A percentile compares a stretch with the other conserved stretches of the same genome.
Conservation (phyloP, 352 stramenopile genomes). For the Phytophthora litchii region DNA sequence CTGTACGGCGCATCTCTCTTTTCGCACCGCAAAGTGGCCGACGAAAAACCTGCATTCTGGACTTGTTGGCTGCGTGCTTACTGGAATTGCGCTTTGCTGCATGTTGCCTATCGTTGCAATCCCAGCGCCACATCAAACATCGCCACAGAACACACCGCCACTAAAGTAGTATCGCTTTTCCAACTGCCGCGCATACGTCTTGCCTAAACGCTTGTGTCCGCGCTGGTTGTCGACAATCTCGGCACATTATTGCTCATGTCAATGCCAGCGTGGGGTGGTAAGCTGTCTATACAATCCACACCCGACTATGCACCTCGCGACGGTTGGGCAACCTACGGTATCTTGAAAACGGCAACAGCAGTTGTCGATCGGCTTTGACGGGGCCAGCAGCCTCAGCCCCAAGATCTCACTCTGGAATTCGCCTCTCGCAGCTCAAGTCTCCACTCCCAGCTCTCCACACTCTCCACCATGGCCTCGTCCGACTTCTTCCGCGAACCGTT, state of each 20-base stretch:
- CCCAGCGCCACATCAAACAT: not conserved
- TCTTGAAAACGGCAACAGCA: slow-evolving; percentile 27
- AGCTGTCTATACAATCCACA: too few species aligned
- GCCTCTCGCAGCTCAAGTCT: slow-evolving; percentile 26
- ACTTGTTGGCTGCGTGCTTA: slow-evolving; percentile 6
- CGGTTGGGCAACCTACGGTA: slow-evolving; percentile 23
- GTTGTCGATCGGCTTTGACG: slow-evolving; percentile 25
- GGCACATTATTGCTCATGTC: slow-evolving; percentile 23
- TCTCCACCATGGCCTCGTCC: slow-evolving; percentile 58
- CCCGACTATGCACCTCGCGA: slow-evolving; percentile 17
- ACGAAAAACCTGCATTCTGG: not conserved
- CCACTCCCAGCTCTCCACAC: not conserved
- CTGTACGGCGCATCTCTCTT: slow-evolving; percentile 1
- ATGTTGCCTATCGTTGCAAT: slow-evolving; percentile 7
- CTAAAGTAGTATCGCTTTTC: not conserved
- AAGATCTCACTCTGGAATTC: slow-evolving; percentile 36
- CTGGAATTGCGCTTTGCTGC: slow-evolving; percentile 13
- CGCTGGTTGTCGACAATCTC: slow-evolving; percentile 5
- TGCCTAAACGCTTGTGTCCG: too few species aligned
- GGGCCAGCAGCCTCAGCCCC: slow-evolving; percentile 18
- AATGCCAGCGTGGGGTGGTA: too few species aligned
- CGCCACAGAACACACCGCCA: not conserved
- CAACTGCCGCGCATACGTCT: too few species aligned
- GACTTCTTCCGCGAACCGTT: slow-evolving; percentile 89
- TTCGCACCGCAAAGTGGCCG: slow-evolving; percentile 4